Percentiles rank a stretch among this genome's conserved stretches.
phyloP scores from a whole-genome alignment of 495 filamentous ascomycete genomes.

The Beverwykella pulmonaria region DNA sequence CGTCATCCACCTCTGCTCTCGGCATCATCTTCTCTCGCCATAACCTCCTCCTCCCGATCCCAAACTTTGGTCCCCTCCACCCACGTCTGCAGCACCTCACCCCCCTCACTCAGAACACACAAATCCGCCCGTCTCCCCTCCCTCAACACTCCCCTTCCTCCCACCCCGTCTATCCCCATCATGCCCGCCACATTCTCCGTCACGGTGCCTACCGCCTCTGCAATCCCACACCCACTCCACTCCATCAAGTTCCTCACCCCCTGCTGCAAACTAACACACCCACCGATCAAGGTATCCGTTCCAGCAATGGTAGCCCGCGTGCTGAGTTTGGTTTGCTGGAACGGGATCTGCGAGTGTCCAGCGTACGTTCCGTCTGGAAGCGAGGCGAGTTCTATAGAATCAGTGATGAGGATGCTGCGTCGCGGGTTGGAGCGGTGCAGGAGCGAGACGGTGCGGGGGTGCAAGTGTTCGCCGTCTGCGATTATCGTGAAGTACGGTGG shows the following conservation, averaged over 20 bases:
- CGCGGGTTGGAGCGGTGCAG: conserved; percentile 60
- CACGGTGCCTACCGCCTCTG: conserved; percentile 52
- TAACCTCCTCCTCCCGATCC: conserved; percentile 39
- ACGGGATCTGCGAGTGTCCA: conserved; percentile 52
- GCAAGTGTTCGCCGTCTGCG: conserved; percentile 65
- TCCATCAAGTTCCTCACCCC: conserved; percentile 51
- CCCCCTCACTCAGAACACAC: conserved; percentile 50
- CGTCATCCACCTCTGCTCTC: conserved; percentile 8
- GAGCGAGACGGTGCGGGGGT: conserved; percentile 62
- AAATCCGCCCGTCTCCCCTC: conserved; percentile 53
- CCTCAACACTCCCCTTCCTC: conserved; percentile 47
- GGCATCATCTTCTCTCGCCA: conserved; percentile 15
- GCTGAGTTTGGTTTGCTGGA: conserved; percentile 47
- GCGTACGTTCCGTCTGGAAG: conserved; percentile 61
- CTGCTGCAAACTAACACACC: conserved; percentile 49
- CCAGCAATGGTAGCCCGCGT: conserved; percentile 47
- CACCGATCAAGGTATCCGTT: conserved; percentile 50
- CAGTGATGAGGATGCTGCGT: conserved; percentile 63
- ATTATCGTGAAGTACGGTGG: conserved; percentile 64
- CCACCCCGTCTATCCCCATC: conserved; percentile 45
- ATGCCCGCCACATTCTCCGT: conserved; percentile 55
- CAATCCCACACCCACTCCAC: conserved; percentile 50
- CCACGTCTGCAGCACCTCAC: conserved; percentile 54
- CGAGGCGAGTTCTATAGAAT: conserved; percentile 59
- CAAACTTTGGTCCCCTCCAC: conserved; percentile 50